Percentiles rank a stretch among this genome's conserved stretches.
phyloP scores from a whole-genome alignment of 1,284 basidiomycete species.

The Macrocystidia cucumis region DNA sequence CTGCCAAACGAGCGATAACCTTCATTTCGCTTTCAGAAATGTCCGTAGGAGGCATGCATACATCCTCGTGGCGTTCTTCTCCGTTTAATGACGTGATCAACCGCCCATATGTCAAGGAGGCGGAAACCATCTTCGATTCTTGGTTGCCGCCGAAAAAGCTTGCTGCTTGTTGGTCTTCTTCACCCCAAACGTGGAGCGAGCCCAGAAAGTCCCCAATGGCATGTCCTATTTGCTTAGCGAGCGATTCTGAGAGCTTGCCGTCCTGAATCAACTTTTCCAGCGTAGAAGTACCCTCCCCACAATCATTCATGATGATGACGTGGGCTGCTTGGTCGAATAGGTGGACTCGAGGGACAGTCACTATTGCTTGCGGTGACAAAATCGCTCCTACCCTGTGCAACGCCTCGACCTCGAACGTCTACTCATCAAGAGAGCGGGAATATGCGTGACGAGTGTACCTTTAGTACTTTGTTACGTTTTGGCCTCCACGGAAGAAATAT shows the following conservation, averaged over 20 bases:
- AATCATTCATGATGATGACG: conserved; percentile 56
- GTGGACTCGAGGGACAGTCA: conserved; percentile 40
- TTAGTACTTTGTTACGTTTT: no score
- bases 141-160: conserved; percentile 30
- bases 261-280: conserved; percentile 43
- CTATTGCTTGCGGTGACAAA: conserved; percentile 24
- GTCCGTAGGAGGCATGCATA: conserved; percentile 33
- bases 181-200: conserved; percentile 36
- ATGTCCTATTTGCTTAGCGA: conserved; percentile 37
- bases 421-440: no score
- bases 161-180: conserved; percentile 19
- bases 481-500: no score
- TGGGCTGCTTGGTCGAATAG: conserved; percentile 38
- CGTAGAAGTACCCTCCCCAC: conserved; percentile 29
- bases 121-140: conserved; percentile 33
- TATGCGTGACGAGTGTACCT: no score
- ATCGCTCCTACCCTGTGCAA: conserved; percentile 29
- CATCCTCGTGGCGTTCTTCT: conserved; percentile 19
- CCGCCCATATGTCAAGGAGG: conserved; percentile 38
- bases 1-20: conserved; percentile 25
- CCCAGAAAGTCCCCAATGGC: conserved; percentile 45
- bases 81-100: conserved; percentile 37
- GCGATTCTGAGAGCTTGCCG: conserved; percentile 20
- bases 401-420: conserved; percentile 46
- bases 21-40: conserved; percentile 27